Conservation (phyloP, 2,329 filamentous ascomycete species). For the Hypoxylon sp. region DNA sequence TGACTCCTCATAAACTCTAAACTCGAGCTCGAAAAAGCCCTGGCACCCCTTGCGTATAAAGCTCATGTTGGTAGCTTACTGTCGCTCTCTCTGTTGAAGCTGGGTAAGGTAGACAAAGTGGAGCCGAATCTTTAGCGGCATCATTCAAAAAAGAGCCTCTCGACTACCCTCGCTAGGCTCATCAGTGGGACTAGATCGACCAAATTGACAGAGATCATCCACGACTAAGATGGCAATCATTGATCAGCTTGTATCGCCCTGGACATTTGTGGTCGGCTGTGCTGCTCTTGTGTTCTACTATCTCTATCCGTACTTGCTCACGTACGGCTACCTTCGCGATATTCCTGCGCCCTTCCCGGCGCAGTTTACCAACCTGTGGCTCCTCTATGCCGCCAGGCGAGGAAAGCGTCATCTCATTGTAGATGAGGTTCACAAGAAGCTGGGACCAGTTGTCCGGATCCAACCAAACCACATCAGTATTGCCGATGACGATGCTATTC, state of each 20-base stretch:
- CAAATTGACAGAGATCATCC: not conserved
- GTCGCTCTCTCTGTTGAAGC: not conserved
- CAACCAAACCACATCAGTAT: conserved; percentile 88
- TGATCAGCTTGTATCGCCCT: conserved; percentile 60
- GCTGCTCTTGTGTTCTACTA: conserved; percentile 66
- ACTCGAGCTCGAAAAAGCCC: not conserved
- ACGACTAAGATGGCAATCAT: conserved; percentile 51
- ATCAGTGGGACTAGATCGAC: not conserved
- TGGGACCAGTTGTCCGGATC: conserved; percentile 84
- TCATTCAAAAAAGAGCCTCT: not conserved
- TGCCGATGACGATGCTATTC: conserved; percentile 83
- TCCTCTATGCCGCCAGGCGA: conserved; percentile 73
- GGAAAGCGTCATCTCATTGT: conserved; percentile 75
- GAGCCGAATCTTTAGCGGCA: not conserved
- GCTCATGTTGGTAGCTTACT: not conserved
- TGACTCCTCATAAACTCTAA: conserved; percentile 27
- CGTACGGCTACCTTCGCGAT: conserved; percentile 61
- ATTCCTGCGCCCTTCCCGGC: conserved; percentile 74
- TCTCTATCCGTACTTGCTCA: conserved; percentile 70
- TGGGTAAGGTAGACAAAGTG: conserved; percentile 5
- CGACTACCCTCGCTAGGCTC: not conserved
- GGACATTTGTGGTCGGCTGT: conserved; percentile 60
- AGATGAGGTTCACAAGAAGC: conserved; percentile 78
- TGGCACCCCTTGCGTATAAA: not conserved
- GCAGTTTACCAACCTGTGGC: conserved; percentile 83